Conservation (phyloP, 2,329 filamentous ascomycete genomes). For the Cladosporium phlei region DNA sequence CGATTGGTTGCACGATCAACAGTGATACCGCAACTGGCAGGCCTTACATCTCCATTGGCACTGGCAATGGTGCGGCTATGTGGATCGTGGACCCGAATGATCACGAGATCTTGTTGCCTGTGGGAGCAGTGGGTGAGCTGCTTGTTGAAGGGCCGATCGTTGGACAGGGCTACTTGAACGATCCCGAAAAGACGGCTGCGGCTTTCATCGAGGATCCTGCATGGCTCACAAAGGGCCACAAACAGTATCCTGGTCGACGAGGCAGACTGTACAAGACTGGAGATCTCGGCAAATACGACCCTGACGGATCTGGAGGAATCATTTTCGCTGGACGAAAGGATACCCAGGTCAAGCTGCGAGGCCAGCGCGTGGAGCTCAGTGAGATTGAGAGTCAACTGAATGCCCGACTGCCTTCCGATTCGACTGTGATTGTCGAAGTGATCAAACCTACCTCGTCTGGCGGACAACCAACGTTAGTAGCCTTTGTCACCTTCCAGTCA, state of each 20-base stretch:
- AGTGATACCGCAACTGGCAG: constrained; percentile 12
- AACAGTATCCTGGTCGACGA: constrained; percentile 29
- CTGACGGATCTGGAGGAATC: constrained; percentile 44
- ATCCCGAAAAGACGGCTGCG: constrained; percentile 26
- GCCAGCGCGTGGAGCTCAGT: constrained; percentile 59
- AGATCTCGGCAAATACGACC: constrained; percentile 53
- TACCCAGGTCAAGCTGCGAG: constrained; percentile 63
- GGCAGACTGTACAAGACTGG: constrained; percentile 57
- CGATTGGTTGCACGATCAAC: constrained; percentile 19
- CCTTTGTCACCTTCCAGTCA: constrained; percentile 15
- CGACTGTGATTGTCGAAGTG: constrained; percentile 7
- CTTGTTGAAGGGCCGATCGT: constrained; percentile 44
- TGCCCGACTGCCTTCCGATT: constrained; percentile 4
- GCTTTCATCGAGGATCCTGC: constrained; percentile 30
- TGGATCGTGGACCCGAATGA: constrained; percentile 32
- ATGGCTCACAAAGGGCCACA: constrained; percentile 20
- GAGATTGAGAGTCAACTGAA: constrained; percentile 41
- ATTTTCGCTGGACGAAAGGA: constrained; percentile 52
- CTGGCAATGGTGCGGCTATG: constrained; percentile 16
- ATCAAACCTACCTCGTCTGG: constrained; percentile 9
- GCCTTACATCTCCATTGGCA: constrained; percentile 18
- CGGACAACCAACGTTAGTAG: constrained; percentile 15
- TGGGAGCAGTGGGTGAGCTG: constrained; percentile 46
- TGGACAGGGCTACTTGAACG: constrained; percentile 40
- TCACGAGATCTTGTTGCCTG: constrained; percentile 30